Evolutionary conservation across 208 protist genomes (phyloP).

Genomic region (Trichomonas vaginalis): DNA sequence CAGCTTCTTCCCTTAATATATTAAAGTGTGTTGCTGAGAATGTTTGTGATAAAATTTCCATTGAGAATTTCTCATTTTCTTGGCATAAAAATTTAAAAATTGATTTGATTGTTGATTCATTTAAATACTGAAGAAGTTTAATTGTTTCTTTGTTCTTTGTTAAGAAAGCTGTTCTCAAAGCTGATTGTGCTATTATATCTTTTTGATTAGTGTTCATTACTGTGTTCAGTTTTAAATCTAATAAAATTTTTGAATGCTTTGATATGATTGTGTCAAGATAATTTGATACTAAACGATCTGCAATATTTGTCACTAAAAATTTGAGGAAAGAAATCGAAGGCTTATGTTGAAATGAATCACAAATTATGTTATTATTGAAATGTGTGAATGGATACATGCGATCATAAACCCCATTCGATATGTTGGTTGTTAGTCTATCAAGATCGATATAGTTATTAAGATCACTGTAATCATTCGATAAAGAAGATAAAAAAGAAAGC

Average conservation of each 20-base stretch:
- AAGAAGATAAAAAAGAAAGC: neutral
- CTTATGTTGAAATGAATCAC: neutral
- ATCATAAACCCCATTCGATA: neutral
- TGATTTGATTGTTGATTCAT: neutral
- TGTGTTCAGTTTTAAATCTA: neutral
- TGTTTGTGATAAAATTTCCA: neutral
- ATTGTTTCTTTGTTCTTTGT: neutral
- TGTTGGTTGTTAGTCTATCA: neutral
- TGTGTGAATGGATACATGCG: neutral
- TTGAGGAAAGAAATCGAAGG: neutral
- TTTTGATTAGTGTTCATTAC: neutral
- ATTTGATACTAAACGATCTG: neutral
- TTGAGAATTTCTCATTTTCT: neutral
- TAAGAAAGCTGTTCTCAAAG: neutral
- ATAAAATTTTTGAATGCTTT: neutral
- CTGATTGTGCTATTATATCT: neutral
- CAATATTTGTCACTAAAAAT: neutral
- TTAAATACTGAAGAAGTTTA: neutral
- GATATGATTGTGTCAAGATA: neutral
- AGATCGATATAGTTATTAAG: neutral
- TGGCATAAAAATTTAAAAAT: neutral
- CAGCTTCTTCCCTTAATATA: neutral
- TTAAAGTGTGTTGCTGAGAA: neutral
- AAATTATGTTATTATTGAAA: neutral
- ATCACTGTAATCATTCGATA: neutral